Evolutionary conservation across 1,284 basidiomycete species (phyloP), one percentile per base, ranked within the genome.

Genomic region (Fomitopsis pinicola): DNA sequence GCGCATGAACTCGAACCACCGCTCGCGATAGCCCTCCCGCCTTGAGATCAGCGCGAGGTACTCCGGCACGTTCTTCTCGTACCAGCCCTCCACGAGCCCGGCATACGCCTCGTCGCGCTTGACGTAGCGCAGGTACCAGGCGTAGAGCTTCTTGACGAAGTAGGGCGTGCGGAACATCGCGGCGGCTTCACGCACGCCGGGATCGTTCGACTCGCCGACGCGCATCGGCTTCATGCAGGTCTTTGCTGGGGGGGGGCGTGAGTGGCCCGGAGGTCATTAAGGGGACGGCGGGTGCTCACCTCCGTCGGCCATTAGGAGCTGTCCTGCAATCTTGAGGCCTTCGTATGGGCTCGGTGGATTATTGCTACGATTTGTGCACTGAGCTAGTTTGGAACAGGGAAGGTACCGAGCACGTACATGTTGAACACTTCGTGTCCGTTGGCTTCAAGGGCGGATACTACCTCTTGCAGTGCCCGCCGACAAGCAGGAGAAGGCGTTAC

Each of bases 401-500:
- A 22, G 22, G 22, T 22, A 17, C 28, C 17, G n/a, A 4, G 33
- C 7, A 63, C 78, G 22, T 59, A 80, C 79, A 85, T 78, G 22
- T 73, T 65, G 26, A 84, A 73, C 12, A 84, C 78, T 45, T 83
- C 78, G 65, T 88, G 84, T 5, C 84, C 86, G 8, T 74, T 72
- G 36, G 72, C 65, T 38, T 72, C 63, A 10, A 90, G 72, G 0
- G 78, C 79, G 1, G 77, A 73, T 1, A 85, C 79, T 6, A 82
- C 79, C 55, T 78, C 78, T 35, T 76, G 63, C 15, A 91, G 77
- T 0, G 87, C 88, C 30, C 89, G 76, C 22, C 73, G 72, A 66
- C 82, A 85, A 3, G 88, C 85, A 0, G 88, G 88, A 22, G 83
- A 84, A 1, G 85, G 81, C 57, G 77, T 67, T 40, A 82, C 76